A percentile compares a stretch with the other conserved stretches of the same genome.
phyloP scores from a whole-genome alignment of 2,329 filamentous ascomycete species.

The Fusarium sp. region DNA sequence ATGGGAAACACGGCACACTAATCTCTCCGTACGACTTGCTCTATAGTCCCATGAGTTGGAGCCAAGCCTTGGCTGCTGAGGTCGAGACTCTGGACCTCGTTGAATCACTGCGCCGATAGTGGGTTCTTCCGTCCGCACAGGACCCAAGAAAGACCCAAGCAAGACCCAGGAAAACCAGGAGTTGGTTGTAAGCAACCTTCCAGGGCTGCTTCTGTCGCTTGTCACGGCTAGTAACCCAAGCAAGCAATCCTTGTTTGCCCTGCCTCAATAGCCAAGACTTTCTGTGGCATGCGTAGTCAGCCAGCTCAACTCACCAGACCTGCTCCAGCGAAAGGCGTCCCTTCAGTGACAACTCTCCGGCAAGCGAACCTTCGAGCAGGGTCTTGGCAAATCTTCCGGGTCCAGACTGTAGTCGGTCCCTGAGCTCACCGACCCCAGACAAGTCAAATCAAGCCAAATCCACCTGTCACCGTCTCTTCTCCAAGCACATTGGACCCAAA shows the following conservation, averaged over 20 bases:
- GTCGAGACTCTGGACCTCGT: conserved; percentile 39
- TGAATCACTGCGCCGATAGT: conserved; percentile 23
- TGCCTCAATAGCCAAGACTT: conserved; percentile 21
- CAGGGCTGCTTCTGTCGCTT: background rate
- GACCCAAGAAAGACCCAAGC: background rate
- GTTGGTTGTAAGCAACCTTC: conserved; percentile 5
- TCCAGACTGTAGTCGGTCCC: conserved; percentile 22
- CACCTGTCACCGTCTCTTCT: conserved; percentile 15
- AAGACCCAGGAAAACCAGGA: background rate
- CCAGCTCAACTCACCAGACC: conserved; percentile 17
- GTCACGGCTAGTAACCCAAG: background rate
- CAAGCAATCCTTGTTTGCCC: background rate
- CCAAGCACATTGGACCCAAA: conserved; percentile 32
- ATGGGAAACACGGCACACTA: conserved; percentile 39
- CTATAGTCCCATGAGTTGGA: conserved; percentile 30
- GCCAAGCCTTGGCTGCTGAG: conserved; percentile 44
- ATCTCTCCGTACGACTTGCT: conserved; percentile 26
- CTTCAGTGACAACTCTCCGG: conserved; percentile 31
- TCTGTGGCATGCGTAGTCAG: conserved; percentile 12
- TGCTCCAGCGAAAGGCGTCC: conserved; percentile 25
- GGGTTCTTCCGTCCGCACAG: conserved; percentile 25
- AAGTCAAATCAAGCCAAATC: background rate
- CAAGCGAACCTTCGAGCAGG: conserved; percentile 1
- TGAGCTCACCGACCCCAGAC: conserved; percentile 33
- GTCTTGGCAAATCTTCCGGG: conserved; percentile 32